Base-by-base conservation (phyloP, 331 rosid species). In the Erythrophleum ivorense region DNA sequence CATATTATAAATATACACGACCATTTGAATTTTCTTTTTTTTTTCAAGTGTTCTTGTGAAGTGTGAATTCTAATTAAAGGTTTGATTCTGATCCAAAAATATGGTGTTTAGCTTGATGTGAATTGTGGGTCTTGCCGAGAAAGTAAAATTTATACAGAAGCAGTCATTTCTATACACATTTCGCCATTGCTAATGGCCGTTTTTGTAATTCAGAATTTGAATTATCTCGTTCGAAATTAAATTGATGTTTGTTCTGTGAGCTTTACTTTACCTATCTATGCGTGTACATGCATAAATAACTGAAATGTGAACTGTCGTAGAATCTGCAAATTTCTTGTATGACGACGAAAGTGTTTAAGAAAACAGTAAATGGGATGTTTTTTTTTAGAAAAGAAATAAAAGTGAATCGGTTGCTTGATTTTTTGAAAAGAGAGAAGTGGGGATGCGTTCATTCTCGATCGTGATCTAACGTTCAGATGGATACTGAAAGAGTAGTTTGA, bases 401-500 rank as follows among this genome's bases (percentile, higher is more conserved):
- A 79, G 80, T 59, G 83, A 79, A 48, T 50, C 33, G 66, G 85
- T 54, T 41, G 13, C 36, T 71, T 70, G 57, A 59, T 77, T 83
- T 72, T 80, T 64, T 33, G 78, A 83, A 85, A 83, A 88, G 80
- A 84, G 31, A 49, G 85, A 46, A 63, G 75, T 83, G 83, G 97
- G 92, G 95, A 89, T 90, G 80, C 87, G 89, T 79, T 80, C 52
- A 75, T 79, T 81, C 14, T 78, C 14, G 89, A 84, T 88, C 88
- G 79, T 74, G 86, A 86, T 86, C 82, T 31, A 78, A 80, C 83
- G 80, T 82, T 88, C 43, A 58, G 88, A 81, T 80, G 48, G 90
- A 81, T 79, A 74, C 85, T 78, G 90, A 88, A 81, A 85, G 65
- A 16, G 52, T 24, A 82, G 92, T 71, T 85, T 82, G 90, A 90